Evolutionary conservation across 208 protist species (phyloP).

Genomic region (Wallacemonas sp.): DNA sequence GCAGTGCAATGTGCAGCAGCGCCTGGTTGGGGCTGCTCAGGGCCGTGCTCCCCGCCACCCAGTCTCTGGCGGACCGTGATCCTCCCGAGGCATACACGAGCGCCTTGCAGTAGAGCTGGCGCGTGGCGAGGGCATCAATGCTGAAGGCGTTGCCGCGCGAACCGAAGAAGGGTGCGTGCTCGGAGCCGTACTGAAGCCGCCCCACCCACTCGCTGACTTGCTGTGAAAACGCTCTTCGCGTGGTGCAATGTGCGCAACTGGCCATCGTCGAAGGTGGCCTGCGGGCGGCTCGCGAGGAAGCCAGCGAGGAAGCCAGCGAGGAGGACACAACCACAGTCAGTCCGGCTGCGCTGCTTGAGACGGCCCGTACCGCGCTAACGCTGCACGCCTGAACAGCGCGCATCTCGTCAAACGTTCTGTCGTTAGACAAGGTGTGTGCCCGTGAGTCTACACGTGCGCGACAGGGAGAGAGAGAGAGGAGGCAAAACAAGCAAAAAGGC

Average conservation of each 20-base stretch:
- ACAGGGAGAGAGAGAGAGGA: no score
- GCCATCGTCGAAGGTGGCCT: neutral
- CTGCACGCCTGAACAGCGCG: no score
- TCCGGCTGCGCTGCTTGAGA: no score
- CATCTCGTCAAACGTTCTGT: no score
- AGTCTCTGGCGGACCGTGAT: constrained; percentile 65
- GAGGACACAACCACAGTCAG: no score
- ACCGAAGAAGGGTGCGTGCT: constrained; percentile 48
- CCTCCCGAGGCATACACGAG: constrained; percentile 68
- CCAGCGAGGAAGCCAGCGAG: neutral
- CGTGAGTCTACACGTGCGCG: no score
- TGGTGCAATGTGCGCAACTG: neutral
- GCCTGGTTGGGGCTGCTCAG: constrained; percentile 37
- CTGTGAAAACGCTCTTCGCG: constrained; percentile 20
- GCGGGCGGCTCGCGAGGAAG: neutral
- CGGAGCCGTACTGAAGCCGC: constrained; percentile 50
- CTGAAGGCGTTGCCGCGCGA: constrained; percentile 26
- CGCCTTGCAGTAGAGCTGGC: constrained; percentile 80
- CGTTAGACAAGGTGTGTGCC: no score
- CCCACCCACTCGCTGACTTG: constrained; percentile 42
- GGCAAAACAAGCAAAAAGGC: no score
- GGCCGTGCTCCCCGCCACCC: constrained; percentile 69
- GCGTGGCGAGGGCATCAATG: constrained; percentile 35
- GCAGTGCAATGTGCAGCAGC: constrained; percentile 65
- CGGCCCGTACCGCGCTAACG: no score